A percentile compares a stretch with the other conserved stretches of the same genome.
These are phyloP conservation scores for Jatropha multifida DNA, from an alignment of 441 rosid genomes.

Conservation along the genomic window DNA sequence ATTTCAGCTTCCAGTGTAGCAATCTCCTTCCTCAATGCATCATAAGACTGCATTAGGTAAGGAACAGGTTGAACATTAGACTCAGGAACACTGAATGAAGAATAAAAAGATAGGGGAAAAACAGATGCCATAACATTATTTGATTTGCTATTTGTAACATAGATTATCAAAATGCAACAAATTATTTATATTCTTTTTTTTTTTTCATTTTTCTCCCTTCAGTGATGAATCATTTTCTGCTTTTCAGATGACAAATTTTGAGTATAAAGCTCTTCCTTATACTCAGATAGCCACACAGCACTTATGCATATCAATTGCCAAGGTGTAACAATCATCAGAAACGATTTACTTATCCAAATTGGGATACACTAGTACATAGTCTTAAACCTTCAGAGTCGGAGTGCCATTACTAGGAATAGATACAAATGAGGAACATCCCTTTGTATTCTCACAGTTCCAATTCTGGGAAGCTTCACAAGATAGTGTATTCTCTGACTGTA, in stretches of 20 bases:
- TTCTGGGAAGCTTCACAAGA: conserved; percentile 25
- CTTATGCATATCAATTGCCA: background rate
- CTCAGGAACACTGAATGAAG: background rate
- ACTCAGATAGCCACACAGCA: background rate
- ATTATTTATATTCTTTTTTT: background rate
- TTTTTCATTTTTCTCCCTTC: background rate
- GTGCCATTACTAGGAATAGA: conserved; percentile 31
- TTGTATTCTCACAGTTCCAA: conserved; percentile 30
- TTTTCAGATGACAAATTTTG: background rate
- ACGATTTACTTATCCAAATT: background rate
- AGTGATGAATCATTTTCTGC: background rate
- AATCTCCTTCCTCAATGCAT: conserved; percentile 65
- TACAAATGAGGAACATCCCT: conserved; percentile 26
- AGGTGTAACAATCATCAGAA: background rate
- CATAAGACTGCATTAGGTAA: conserved; percentile 48
- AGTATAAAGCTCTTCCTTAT: background rate
- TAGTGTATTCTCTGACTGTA: conserved; percentile 31
- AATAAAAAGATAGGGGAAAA: background rate
- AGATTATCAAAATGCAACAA: background rate
- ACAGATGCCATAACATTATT: too few species aligned
- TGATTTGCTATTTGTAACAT: conserved; percentile 3
- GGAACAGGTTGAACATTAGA: conserved; percentile 8
- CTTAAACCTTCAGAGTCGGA: conserved; percentile 37
- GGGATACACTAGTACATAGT: background rate
- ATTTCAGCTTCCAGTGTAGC: conserved; percentile 69